Evolutionary conservation across 805 yeast genomes (phyloP), one percentile per base, ranked within the genome.

Genomic region (Phaffomyces antillensis): DNA sequence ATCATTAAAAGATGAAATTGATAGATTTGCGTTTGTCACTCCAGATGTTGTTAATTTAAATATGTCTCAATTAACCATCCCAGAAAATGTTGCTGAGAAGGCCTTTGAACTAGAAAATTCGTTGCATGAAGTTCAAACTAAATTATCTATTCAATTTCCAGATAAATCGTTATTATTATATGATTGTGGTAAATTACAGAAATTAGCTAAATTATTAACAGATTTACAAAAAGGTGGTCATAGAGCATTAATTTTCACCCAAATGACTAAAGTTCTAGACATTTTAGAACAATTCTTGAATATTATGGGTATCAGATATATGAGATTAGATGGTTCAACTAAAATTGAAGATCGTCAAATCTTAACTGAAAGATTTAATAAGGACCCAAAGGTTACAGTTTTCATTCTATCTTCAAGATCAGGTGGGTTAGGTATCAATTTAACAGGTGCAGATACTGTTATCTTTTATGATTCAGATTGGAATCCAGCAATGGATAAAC

Each of bases 401-500:
- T 93, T 93, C 58, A 93, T 93, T 41, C 65, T 93, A 43, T 88
- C 96, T 4, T 88, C 97, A 3, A 79, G 99, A 65, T 93, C 99
- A 3, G 99, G 99, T 63, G 99, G 99, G 33, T 72, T 95, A 54
- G 99, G 99, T 61, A 93, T 93, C 62, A 93, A 93, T 59, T 68
- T 93, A 52, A 93, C 99, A 0, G 99, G 98, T 60, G 99, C 99
- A 0, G 99, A 93, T 59, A 93, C 99, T 0, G 99, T 93, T 37
- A 88, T 93, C 8, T 95, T 93, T 66, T 93, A 95, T 63, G 99
- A 93, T 65, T 88, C 96, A 3, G 99, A 91, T 65, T 91, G 99
- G 99, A 93, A 93, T 61, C 99, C 99, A 3, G 96, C 98, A 1
- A 93, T 93, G 97, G 99, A 93, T 63, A 88, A 89, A 60, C 99